Evolutionary conservation across 371 early-diverging fungal species (phyloP).

Genomic region (Blakeslea trispora): DNA sequence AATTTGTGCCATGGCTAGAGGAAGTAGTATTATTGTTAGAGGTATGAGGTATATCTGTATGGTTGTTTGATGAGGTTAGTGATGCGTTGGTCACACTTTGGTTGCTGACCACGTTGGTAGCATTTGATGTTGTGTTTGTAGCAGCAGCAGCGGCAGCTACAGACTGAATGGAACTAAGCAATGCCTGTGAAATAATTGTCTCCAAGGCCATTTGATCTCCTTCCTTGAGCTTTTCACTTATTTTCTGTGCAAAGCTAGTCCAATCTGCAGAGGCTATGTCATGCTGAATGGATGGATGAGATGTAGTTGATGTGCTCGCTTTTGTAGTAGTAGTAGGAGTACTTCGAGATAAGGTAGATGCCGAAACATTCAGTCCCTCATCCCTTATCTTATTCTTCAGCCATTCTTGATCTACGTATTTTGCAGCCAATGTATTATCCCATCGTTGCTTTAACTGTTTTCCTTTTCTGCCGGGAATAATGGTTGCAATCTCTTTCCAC

Average conservation of each 20-base stretch:
- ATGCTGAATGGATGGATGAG: slow-evolving; percentile 2
- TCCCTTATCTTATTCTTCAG: slow-evolving; percentile 33
- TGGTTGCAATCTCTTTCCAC: slow-evolving; percentile 48
- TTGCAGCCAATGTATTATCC: slow-evolving; percentile 47
- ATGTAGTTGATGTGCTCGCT: too few relatives aligned
- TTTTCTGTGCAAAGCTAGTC: slow-evolving; percentile 43
- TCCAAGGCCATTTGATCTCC: slow-evolving; percentile 48
- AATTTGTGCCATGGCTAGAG: too few relatives aligned
- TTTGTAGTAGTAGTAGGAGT: too few relatives aligned
- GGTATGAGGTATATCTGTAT: not conserved
- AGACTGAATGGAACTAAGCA: slow-evolving; percentile 21
- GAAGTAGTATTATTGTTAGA: not conserved
- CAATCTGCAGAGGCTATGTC: slow-evolving; percentile 32
- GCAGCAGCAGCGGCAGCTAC: slow-evolving; percentile 3
- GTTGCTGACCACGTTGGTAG: not conserved
- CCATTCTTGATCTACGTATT: slow-evolving; percentile 48
- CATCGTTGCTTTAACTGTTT: slow-evolving; percentile 52
- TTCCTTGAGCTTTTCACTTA: slow-evolving; percentile 46
- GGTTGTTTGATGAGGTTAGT: too few relatives aligned
- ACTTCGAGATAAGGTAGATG: too few relatives aligned
- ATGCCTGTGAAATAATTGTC: slow-evolving; percentile 43
- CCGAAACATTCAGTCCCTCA: slow-evolving; percentile 19
- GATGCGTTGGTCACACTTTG: too few relatives aligned
- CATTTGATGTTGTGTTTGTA: too few relatives aligned
- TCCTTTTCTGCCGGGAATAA: slow-evolving; percentile 44